Conservation (phyloP, 129 eudicot genomes). For the Artemisia argyi region DNA sequence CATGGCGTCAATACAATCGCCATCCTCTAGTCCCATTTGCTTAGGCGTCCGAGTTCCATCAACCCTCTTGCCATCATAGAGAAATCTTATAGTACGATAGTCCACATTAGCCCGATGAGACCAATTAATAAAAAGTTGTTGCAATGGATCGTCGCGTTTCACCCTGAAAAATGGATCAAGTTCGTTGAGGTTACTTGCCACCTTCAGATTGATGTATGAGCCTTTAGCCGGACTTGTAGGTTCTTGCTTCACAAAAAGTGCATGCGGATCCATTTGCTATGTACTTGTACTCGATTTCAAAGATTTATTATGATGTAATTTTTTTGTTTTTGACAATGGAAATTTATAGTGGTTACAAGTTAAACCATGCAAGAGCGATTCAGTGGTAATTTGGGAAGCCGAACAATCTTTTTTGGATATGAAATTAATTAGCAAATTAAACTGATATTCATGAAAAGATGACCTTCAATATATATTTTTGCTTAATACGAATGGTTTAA, state of each 20-base stretch:
- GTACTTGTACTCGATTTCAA: not conserved
- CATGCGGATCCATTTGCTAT: not conserved
- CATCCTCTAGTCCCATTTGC: constrained; percentile 12
- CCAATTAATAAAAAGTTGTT: constrained; percentile 16
- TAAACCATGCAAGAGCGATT: constrained; percentile 4
- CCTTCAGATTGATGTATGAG: constrained; percentile 7
- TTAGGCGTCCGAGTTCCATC: constrained; percentile 4
- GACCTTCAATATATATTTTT: too few relatives aligned
- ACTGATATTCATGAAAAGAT: too few relatives aligned
- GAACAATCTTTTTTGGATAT: not conserved
- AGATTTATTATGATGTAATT: not conserved
- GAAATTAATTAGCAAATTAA: too few relatives aligned
- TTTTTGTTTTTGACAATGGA: not conserved
- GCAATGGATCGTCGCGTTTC: constrained; percentile 10
- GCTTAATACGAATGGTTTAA: too few relatives aligned
- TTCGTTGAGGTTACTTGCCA: constrained; percentile 22
- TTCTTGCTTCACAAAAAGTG: constrained; percentile 19
- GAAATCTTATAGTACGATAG: constrained; percentile 8
- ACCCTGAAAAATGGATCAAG: constrained; percentile 18
- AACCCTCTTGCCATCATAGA: constrained; percentile 11
- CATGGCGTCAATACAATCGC: constrained; percentile 19
- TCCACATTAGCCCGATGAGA: constrained; percentile 10
- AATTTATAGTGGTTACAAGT: constrained; percentile 5
- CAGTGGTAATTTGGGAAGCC: not conserved
- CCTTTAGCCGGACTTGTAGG: not conserved